Conservation (phyloP, 805 yeast species). For the Clavispora carvajalis region DNA sequence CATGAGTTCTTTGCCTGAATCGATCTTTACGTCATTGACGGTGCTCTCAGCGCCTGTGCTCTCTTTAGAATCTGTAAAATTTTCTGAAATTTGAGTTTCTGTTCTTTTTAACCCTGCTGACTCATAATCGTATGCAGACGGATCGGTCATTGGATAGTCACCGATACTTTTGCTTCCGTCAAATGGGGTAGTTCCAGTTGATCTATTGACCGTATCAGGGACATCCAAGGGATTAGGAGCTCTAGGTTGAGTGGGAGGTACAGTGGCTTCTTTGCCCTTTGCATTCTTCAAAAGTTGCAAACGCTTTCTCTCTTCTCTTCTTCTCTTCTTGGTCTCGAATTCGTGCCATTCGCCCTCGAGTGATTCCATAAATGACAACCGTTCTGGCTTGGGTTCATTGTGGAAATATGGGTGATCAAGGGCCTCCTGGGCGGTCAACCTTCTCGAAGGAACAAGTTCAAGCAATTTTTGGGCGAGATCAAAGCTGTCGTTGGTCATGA, state of each 20-base stretch:
- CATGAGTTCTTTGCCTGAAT: no score
- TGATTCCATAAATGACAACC: constrained; percentile 49
- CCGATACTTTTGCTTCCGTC: constrained; percentile 3
- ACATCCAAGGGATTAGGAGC: background rate
- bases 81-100: background rate
- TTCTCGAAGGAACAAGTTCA: constrained; percentile 58
- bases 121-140: background rate
- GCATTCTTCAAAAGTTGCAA: constrained; percentile 23
- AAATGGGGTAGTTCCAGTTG: constrained; percentile 5
- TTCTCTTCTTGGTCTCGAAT: constrained; percentile 82
- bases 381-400: constrained; percentile 62
- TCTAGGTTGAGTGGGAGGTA: constrained; percentile 2
- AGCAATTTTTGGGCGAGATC: constrained; percentile 63
- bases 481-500: constrained; percentile 49
- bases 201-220: background rate
- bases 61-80: background rate
- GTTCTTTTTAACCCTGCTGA: background rate
- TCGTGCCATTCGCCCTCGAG: constrained; percentile 92
- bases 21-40: no score
- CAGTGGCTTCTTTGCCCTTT: constrained; percentile 10
- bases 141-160: background rate
- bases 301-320: constrained; percentile 45
- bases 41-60: no score
- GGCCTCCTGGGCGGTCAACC: constrained; percentile 69
- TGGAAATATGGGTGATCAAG: constrained; percentile 65